Percentiles rank a stretch among this genome's conserved stretches.
phyloP scores from a whole-genome alignment of 495 filamentous ascomycete species.

The Penicillium lagena region DNA sequence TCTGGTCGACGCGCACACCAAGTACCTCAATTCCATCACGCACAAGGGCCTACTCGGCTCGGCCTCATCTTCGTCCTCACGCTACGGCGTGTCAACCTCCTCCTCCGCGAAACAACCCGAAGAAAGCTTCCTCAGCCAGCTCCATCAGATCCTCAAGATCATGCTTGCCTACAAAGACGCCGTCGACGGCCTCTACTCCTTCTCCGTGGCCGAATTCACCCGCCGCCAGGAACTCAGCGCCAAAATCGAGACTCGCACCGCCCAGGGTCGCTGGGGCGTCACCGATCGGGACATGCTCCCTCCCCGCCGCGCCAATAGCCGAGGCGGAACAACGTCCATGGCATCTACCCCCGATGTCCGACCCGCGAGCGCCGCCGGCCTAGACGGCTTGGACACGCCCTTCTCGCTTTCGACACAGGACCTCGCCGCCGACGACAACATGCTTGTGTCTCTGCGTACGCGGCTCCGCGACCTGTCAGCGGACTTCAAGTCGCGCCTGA shows the following conservation, averaged over 20 bases:
- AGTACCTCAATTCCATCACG: constrained; percentile 88
- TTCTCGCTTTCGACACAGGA: constrained; percentile 24
- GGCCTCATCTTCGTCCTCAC: constrained; percentile 37
- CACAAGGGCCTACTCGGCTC: constrained; percentile 91
- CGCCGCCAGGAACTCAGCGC: constrained; percentile 78
- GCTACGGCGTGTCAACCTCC: constrained; percentile 30
- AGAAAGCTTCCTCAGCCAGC: constrained; percentile 81
- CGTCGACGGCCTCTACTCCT: constrained; percentile 91
- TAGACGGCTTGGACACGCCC: constrained; percentile 25
- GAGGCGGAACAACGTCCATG: constrained; percentile 16
- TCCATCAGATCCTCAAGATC: constrained; percentile 84
- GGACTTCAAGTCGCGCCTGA: constrained; percentile 69
- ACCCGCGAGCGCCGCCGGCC: constrained; percentile 16
- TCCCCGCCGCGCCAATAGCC: constrained; percentile 16
- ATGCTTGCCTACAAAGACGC: constrained; percentile 93
- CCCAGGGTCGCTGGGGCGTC: constrained; percentile 56
- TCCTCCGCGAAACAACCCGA: constrained; percentile 50
- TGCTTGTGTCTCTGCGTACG: constrained; percentile 69
- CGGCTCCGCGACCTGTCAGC: constrained; percentile 63
- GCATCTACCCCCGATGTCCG: constrained; percentile 25
- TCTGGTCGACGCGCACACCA: constrained; percentile 83
- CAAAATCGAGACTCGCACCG: constrained; percentile 58
- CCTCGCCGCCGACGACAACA: constrained; percentile 48
- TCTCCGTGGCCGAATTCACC: constrained; percentile 89
- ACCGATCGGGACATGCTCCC: constrained; percentile 45